phyloP scores from a whole-genome alignment of 2,329 filamentous ascomycete species.

The Drechslera avenae region DNA sequence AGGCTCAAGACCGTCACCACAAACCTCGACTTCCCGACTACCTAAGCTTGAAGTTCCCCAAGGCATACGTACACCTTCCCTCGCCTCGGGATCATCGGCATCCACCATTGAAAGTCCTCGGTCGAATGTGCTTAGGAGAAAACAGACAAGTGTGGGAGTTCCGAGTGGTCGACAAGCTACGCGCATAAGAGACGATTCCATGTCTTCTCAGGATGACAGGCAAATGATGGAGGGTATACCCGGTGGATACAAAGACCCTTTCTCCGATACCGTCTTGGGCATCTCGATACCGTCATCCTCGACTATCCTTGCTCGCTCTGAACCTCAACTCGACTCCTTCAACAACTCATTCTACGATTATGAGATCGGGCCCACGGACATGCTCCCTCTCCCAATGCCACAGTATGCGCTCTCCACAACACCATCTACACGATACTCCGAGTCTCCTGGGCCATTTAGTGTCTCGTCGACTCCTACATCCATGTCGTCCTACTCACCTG shows the following conservation, averaged over 20 bases:
- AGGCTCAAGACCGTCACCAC: constrained; percentile 30
- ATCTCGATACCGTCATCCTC: constrained; percentile 49
- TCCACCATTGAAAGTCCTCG: constrained; percentile 54
- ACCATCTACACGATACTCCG: constrained; percentile 76
- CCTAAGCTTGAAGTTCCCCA: constrained; percentile 44
- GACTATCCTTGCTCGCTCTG: constrained; percentile 33
- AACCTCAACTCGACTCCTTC: constrained; percentile 32
- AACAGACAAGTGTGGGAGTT: constrained; percentile 51
- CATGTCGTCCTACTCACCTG: constrained; percentile 75
- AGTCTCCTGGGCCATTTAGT: constrained; percentile 74
- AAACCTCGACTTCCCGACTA: constrained; percentile 38
- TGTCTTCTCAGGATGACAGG: constrained; percentile 43
- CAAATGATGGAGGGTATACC: constrained; percentile 33
- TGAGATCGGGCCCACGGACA: constrained; percentile 65
- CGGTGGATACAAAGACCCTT: constrained; percentile 47
- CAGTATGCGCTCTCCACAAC: constrained; percentile 70
- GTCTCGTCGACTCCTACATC: constrained; percentile 80
- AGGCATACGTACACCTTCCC: constrained; percentile 53
- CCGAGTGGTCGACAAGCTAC: constrained; percentile 36
- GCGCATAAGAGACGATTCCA: constrained; percentile 39
- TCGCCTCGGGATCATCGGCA: constrained; percentile 55
- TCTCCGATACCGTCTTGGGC: constrained; percentile 51
- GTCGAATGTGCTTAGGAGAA: constrained; percentile 52
- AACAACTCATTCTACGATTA: constrained; percentile 34
- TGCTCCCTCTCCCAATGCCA: constrained; percentile 71